Percentiles rank a stretch among this genome's conserved stretches.
Evolutionary conservation across 2,329 filamentous ascomycete genomes (phyloP).

Genomic region (Arthroderma sp.): DNA sequence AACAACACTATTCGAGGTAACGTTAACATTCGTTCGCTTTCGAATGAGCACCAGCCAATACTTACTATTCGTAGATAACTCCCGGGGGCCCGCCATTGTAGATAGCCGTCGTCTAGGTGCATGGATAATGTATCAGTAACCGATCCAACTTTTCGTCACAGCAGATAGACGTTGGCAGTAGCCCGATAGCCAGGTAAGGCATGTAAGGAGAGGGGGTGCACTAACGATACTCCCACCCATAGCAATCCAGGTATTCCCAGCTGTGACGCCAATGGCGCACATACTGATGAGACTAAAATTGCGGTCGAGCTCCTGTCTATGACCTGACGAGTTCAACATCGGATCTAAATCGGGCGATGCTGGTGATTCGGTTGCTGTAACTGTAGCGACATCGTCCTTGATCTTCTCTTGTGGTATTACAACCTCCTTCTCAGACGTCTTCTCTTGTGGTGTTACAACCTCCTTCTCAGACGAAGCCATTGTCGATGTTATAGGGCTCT

Average conservation of each 20-base stretch:
- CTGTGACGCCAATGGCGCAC: constrained; percentile 48
- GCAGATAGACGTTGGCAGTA: neutral
- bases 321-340: constrained; percentile 49
- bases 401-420: neutral
- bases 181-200: neutral
- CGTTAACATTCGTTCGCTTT: constrained; percentile 12
- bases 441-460: neutral
- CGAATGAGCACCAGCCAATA: neutral
- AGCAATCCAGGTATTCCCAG: constrained; percentile 55
- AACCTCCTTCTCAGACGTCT: neutral
- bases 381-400: neutral
- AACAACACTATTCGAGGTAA: constrained; percentile 23
- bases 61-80: constrained; percentile 49
- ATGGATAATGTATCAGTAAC: constrained; percentile 8
- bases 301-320: constrained; percentile 50
- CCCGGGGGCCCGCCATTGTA: constrained; percentile 52
- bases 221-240: constrained; percentile 50
- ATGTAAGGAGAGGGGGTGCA: constrained; percentile 30
- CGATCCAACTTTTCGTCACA: neutral
- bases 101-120: constrained; percentile 38
- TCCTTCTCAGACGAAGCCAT: neutral
- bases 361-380: neutral
- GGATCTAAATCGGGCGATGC: neutral
- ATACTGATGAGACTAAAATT: constrained; percentile 51
- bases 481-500: neutral